These are phyloP conservation scores for Flaveria trinervia DNA, from an alignment of 129 eudicot genomes.

Conservation along the genomic window DNA sequence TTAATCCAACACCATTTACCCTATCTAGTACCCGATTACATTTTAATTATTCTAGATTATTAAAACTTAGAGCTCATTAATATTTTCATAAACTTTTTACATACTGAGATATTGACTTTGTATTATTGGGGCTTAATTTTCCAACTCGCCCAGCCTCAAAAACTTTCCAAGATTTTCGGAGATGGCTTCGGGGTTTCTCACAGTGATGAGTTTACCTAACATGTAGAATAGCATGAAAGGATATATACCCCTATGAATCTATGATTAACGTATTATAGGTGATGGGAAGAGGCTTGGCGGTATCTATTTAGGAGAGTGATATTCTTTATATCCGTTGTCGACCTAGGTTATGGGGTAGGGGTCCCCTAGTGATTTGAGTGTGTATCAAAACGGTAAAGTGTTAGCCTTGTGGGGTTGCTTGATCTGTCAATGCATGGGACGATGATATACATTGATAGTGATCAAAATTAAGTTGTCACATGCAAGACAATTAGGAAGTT, in stretches of 20 bases:
- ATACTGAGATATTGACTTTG: too few relatives aligned
- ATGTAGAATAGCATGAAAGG: not conserved
- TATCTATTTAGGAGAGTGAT: not conserved
- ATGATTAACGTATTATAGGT: not conserved
- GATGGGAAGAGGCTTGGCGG: not conserved
- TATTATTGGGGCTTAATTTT: too few relatives aligned
- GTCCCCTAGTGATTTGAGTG: not conserved
- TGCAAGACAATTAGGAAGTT: not conserved
- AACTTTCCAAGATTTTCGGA: too few relatives aligned
- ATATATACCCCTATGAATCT: not conserved
- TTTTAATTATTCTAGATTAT: too few relatives aligned
- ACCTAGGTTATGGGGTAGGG: constrained; percentile 6
- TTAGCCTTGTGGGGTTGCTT: not conserved
- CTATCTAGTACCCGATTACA: too few relatives aligned
- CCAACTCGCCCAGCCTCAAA: too few relatives aligned
- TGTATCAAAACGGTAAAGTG: not conserved
- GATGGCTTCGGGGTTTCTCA: too few relatives aligned
- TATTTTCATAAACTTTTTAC: too few relatives aligned
- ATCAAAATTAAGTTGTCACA: not conserved
- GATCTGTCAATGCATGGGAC: constrained; percentile 5
- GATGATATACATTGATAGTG: not conserved
- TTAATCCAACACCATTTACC: too few relatives aligned
- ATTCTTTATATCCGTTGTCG: not conserved
- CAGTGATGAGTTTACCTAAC: too few relatives aligned
- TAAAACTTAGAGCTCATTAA: too few relatives aligned